phyloP scores from a whole-genome alignment of 2,329 filamentous ascomycete genomes.

The Cladosporium oxysporum region DNA sequence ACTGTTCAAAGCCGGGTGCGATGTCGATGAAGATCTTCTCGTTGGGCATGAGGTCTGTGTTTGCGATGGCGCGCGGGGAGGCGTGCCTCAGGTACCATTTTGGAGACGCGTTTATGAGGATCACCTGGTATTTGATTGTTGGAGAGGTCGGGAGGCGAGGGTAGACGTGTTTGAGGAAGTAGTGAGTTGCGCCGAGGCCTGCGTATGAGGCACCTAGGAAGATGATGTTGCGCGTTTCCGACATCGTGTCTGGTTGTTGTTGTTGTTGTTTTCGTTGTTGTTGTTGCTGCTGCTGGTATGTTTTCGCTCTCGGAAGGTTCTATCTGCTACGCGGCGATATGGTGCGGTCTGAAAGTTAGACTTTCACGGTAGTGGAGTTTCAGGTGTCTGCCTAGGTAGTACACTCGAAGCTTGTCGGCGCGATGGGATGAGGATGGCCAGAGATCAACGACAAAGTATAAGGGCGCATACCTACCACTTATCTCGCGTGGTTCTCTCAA shows the following conservation, averaged over 20 bases:
- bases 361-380: not conserved
- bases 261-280: not conserved
- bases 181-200: slow-evolving; percentile 53
- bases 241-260: slow-evolving; percentile 19
- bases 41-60: slow-evolving; percentile 45
- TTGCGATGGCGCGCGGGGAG: slow-evolving; percentile 46
- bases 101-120: slow-evolving; percentile 52
- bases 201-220: slow-evolving; percentile 55
- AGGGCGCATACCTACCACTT: not conserved
- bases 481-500: not conserved
- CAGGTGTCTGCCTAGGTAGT: not conserved
- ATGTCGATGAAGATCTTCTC: slow-evolving; percentile 54
- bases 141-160: slow-evolving; percentile 39
- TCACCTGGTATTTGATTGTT: slow-evolving; percentile 48
- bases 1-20: slow-evolving; percentile 48
- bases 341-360: not conserved
- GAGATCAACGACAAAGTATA: not conserved
- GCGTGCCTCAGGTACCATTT: slow-evolving; percentile 55
- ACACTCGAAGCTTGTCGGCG: not conserved
- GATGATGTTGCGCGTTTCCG: slow-evolving; percentile 43
- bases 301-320: not conserved
- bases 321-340: not conserved
- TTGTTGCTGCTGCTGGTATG: too few relatives aligned
- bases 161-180: slow-evolving; percentile 52
- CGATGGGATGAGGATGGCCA: not conserved